These are phyloP conservation scores for Cryphonectria parasitica DNA, from an alignment of 2,329 filamentous ascomycete genomes.

Conservation along the genomic window DNA sequence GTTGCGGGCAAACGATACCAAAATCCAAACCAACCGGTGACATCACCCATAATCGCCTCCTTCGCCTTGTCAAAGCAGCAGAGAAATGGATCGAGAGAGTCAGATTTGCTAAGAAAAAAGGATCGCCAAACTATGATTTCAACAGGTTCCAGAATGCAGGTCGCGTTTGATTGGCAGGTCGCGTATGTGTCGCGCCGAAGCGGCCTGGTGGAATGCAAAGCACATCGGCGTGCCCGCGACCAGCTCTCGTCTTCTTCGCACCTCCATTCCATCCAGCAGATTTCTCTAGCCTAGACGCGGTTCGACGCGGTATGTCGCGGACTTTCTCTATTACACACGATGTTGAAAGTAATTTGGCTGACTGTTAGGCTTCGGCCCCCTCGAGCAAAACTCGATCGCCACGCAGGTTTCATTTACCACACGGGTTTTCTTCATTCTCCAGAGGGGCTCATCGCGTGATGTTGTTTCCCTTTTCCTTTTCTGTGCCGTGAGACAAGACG, in stretches of 20 bases:
- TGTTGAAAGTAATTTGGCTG: background rate
- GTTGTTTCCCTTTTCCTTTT: background rate
- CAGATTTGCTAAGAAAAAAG: background rate
- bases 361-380: background rate
- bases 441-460: background rate
- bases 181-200: background rate
- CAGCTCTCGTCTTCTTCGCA: too few species aligned
- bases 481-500: background rate
- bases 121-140: background rate
- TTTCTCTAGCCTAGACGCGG: background rate
- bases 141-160: background rate
- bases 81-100: background rate
- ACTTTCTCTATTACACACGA: background rate
- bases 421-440: background rate
- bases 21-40: slow-evolving; percentile 19
- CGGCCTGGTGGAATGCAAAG: background rate
- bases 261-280: background rate
- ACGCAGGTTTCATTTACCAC: background rate
- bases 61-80: background rate
- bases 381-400: background rate
- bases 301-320: background rate
- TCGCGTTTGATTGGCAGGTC: background rate
- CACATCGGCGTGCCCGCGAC: background rate
- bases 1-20: slow-evolving; percentile 26
- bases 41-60: slow-evolving; percentile 2